These are phyloP conservation scores for Viola odorata DNA, from an alignment of 345 rosid species.

Conservation along the genomic window DNA sequence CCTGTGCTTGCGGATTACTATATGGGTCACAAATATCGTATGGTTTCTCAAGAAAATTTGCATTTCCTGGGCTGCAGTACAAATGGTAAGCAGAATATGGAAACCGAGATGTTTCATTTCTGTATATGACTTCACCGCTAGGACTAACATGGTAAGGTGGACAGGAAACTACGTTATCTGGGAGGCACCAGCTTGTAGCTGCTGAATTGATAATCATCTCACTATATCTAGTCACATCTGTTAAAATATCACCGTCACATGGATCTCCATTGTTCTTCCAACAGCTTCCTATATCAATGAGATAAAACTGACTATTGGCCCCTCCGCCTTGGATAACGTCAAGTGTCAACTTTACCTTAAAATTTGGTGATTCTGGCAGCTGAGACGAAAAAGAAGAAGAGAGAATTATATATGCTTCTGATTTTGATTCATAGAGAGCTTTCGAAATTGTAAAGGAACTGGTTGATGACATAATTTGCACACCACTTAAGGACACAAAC, in stretches of 20 bases:
- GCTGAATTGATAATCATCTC: slow-evolving; percentile 27
- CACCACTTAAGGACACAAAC: too few relatives aligned
- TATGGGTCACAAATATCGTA: slow-evolving; percentile 25
- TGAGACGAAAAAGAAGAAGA: slow-evolving; percentile 1
- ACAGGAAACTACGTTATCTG: slow-evolving; percentile 21
- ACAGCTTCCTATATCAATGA: slow-evolving; percentile 27
- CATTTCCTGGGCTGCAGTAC: slow-evolving; percentile 26
- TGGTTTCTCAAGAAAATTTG: slow-evolving; percentile 15
- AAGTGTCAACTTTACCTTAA: slow-evolving; percentile 19
- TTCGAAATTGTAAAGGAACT: too few relatives aligned
- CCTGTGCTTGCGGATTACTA: slow-evolving; percentile 28
- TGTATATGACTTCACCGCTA: slow-evolving; percentile 13
- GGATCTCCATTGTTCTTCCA: slow-evolving; percentile 30
- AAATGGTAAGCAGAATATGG: slow-evolving; percentile 25
- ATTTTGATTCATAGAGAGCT: not conserved
- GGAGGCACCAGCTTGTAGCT: slow-evolving; percentile 22
- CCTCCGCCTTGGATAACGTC: slow-evolving; percentile 21
- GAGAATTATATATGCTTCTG: not conserved
- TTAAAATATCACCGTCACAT: slow-evolving; percentile 24
- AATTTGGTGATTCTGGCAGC: slow-evolving; percentile 29
- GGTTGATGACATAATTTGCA: too few relatives aligned
- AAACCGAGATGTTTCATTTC: slow-evolving; percentile 20
- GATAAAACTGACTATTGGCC: slow-evolving; percentile 22
- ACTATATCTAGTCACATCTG: slow-evolving; percentile 29
- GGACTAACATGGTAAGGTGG: slow-evolving; percentile 24